Percentiles rank a stretch among this genome's conserved stretches.
These are phyloP conservation scores for Monilinia polystroma DNA, from an alignment of 2,329 filamentous ascomycete genomes.

Conservation along the genomic window DNA sequence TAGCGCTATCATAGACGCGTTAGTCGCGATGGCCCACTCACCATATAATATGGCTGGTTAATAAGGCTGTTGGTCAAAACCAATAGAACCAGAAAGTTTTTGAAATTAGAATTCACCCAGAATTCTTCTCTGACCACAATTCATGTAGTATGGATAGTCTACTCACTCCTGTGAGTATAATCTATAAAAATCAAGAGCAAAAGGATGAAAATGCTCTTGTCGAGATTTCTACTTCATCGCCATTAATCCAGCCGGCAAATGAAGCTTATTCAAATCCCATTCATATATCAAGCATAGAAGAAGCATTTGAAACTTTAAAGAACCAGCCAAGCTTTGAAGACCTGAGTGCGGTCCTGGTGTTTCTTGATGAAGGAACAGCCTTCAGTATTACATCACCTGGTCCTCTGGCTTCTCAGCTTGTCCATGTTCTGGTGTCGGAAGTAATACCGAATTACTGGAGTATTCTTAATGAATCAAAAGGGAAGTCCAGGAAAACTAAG, in stretches of 20 bases:
- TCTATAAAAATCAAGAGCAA: conserved; percentile 34
- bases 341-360: conserved; percentile 53
- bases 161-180: conserved; percentile 49
- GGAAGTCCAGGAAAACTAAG: conserved; percentile 27
- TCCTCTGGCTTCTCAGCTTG: conserved; percentile 69
- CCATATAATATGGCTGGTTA: neutral
- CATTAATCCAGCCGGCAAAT: conserved; percentile 25
- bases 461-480: conserved; percentile 52
- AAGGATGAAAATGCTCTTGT: conserved; percentile 30
- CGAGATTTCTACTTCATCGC: conserved; percentile 28
- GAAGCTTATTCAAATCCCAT: conserved; percentile 14
- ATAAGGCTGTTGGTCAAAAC: neutral
- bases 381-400: conserved; percentile 63
- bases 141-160: conserved; percentile 48
- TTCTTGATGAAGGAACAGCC: conserved; percentile 45
- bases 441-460: conserved; percentile 84
- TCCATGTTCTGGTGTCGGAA: conserved; percentile 70
- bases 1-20: conserved; percentile 24
- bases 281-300: conserved; percentile 40
- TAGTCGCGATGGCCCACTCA: conserved; percentile 3
- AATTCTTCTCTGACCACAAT: neutral
- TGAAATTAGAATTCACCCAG: neutral
- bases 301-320: conserved; percentile 60
- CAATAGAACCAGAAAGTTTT: neutral
- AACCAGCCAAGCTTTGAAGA: conserved; percentile 61